Evolutionary conservation across 768 basidiomycete species (phyloP).

Genomic region (Collybia sp.): DNA sequence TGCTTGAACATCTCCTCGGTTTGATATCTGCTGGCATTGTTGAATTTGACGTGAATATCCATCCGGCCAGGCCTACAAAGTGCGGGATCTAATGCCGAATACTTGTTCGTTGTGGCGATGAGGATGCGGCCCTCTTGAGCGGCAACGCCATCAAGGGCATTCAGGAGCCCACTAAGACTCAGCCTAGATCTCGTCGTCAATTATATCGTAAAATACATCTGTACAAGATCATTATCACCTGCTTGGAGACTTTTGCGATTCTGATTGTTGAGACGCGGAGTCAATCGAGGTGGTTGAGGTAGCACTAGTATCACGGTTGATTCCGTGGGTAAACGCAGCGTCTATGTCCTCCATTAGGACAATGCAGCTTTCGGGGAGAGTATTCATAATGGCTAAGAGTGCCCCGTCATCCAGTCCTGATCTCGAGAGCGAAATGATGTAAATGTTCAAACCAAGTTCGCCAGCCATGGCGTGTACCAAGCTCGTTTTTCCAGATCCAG

Average conservation of each 20-base stretch:
- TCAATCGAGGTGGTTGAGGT: neutral
- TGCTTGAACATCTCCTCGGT: conserved; percentile 51
- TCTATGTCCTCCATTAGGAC: conserved; percentile 75
- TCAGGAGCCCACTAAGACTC: conserved; percentile 62
- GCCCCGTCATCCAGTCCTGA: conserved; percentile 50
- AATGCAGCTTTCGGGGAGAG: conserved; percentile 51
- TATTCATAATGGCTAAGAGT: conserved; percentile 46
- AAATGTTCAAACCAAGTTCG: conserved; percentile 59
- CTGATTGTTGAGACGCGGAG: neutral
- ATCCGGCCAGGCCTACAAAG: conserved; percentile 64
- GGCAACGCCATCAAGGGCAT: conserved; percentile 64
- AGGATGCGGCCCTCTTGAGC: conserved; percentile 67
- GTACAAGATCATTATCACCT: neutral
- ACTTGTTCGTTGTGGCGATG: conserved; percentile 72
- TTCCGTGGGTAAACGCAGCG: conserved; percentile 44
- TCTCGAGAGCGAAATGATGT: conserved; percentile 58
- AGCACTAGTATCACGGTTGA: conserved; percentile 16
- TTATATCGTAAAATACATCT: neutral
- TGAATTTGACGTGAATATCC: conserved; percentile 65
- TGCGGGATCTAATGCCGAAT: conserved; percentile 54
- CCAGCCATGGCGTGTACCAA: conserved; percentile 66
- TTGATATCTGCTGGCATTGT: conserved; percentile 56
- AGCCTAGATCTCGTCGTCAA: conserved; percentile 22
- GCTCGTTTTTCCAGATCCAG: conserved; percentile 70
- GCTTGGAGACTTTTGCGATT: conserved; percentile 2